Base-by-base conservation (phyloP, 2,329 filamentous ascomycete genomes). In the Orbilia brochopaga region DNA sequence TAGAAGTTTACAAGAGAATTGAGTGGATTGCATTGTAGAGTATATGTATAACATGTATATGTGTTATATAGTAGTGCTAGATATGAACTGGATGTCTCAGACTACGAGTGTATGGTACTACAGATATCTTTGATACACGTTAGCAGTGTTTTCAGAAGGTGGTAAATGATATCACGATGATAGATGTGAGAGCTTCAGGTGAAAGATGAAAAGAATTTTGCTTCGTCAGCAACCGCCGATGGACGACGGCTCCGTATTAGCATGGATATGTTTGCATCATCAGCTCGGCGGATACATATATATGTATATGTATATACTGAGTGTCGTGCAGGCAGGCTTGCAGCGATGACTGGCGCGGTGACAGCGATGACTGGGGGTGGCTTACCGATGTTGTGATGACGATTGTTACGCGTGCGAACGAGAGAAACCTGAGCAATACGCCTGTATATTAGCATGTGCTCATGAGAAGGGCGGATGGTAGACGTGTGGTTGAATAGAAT, bases 201-300 rank as follows among this genome's bases (percentile, higher is more conserved):
- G 66, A 70, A 70, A 70, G 66, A 70, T 70, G 66, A 70, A 70
- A 70, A 70, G 66, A 64, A 70, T 37, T 63, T 54, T 52, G n/a
- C 48, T 66, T 70, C 66, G 59, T 70, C 66, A 70, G 59, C 54
- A 70, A 70, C 66, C 66, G 66, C n/a, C 27, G 40, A 56, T 21
- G 21, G 56, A 35, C 53, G 30, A 62, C 65, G 65, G 65, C 65
- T 69, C 65, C 52, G 65, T 58, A 69, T 69, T 69, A 69, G 65
- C 65, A 69, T 69, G 65, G 53, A 69, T 62, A 58, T 69, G 51
- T 62, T 70, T 70, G 42, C 66, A 70, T 70, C 66, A 64, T 64
- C 54, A 64, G 66, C 66, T 60, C 59, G 23, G 19, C 35, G 24
- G 6, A 1, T 10, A 23, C 15, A 42, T 5, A 17, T 4, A 15